Conservation (phyloP, 2,329 filamentous ascomycete species). For the Aspergillus quadrilineatus region DNA sequence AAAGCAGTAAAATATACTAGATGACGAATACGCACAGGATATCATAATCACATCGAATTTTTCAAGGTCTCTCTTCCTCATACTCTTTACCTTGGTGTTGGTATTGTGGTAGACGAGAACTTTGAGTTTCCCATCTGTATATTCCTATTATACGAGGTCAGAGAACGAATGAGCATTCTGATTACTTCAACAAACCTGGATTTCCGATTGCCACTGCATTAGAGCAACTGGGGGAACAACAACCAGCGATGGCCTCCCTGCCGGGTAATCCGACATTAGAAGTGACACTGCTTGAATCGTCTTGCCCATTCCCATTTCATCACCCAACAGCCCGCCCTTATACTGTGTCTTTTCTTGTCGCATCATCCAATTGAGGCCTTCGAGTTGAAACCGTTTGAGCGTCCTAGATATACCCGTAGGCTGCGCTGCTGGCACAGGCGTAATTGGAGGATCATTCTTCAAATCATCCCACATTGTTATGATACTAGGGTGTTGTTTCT, state of each 20-base stretch:
- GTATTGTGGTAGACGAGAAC: conserved; percentile 89
- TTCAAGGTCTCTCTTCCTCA: conserved; percentile 72
- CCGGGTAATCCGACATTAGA: conserved; percentile 96
- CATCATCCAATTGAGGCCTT: conserved; percentile 92
- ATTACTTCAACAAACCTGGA: conserved; percentile 54
- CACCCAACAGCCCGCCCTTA: conserved; percentile 85
- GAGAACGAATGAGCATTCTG: background rate
- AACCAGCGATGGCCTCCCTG: conserved; percentile 77
- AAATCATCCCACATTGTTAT: conserved; percentile 82
- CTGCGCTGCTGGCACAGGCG: conserved; percentile 64
- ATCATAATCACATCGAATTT: conserved; percentile 94
- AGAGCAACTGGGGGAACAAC: conserved; percentile 89
- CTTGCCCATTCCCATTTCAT: conserved; percentile 99
- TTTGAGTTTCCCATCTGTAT: conserved; percentile 86
- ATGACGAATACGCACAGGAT: conserved; percentile 63
- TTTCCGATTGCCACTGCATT: conserved; percentile 91
- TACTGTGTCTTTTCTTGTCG: conserved; percentile 82
- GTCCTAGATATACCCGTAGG: conserved; percentile 75
- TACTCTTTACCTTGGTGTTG: conserved; percentile 75
- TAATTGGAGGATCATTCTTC: conserved; percentile 65
- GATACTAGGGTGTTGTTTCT: conserved; percentile 74
- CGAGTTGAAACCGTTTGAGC: conserved; percentile 89
- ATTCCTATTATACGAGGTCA: conserved; percentile 37
- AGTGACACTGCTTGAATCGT: conserved; percentile 97
- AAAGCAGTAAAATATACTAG: background rate